Evolutionary conservation across 768 basidiomycete genomes (phyloP).

Genomic region (Hericium alpestre): DNA sequence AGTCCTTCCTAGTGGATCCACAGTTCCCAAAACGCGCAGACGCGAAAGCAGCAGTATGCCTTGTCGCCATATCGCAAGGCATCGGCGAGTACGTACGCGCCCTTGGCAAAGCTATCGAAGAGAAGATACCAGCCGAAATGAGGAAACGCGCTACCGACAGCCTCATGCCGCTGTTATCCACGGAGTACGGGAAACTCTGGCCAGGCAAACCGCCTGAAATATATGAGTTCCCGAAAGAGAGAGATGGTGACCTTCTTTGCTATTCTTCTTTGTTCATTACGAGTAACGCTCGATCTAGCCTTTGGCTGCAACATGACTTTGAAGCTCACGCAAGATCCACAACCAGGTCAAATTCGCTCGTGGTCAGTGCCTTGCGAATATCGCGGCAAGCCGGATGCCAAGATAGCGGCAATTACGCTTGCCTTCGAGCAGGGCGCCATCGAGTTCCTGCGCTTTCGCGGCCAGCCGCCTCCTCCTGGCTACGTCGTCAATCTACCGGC

Average conservation of each 20-base stretch:
- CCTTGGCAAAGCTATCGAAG: constrained; percentile 31
- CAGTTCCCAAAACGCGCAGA: constrained; percentile 49
- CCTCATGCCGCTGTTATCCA: constrained; percentile 33
- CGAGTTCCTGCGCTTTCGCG: constrained; percentile 50
- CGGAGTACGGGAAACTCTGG: constrained; percentile 36
- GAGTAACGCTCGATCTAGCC: constrained; percentile 24
- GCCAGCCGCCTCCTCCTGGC: constrained; percentile 24
- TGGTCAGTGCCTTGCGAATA: constrained; percentile 43
- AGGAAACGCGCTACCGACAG: constrained; percentile 33
- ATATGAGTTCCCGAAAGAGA: constrained; percentile 33
- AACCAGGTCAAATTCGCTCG: constrained; percentile 26
- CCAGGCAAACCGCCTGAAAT: constrained; percentile 24
- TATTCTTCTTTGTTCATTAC: not conserved
- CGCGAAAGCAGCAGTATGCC: constrained; percentile 58
- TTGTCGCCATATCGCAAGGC: constrained; percentile 56
- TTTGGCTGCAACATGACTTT: constrained; percentile 43
- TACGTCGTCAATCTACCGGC: constrained; percentile 7
- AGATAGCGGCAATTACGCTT: constrained; percentile 38
- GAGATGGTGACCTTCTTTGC: constrained; percentile 35
- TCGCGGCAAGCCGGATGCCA: constrained; percentile 51
- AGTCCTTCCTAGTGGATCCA: constrained; percentile 54
- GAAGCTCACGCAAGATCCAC: constrained; percentile 24
- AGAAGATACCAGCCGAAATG: constrained; percentile 34
- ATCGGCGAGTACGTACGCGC: constrained; percentile 45
- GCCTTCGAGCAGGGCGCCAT: constrained; percentile 48